Conservation (phyloP, 352 stramenopile genomes). For the Thalassiosira mediterranea region DNA sequence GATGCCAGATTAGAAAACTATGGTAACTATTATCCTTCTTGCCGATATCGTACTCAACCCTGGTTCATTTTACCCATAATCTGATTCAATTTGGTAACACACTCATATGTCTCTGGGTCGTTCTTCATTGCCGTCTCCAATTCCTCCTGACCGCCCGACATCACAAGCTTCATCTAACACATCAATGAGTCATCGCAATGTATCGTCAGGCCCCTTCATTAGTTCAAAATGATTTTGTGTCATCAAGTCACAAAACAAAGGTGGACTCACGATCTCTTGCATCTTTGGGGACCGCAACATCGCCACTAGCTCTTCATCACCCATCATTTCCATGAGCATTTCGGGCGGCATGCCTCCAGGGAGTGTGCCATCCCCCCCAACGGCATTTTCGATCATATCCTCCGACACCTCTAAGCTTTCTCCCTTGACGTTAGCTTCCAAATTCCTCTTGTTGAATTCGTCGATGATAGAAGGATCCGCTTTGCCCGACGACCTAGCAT, state of each 20-base stretch:
- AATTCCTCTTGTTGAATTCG: slow-evolving; percentile 60
- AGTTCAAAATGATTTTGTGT: no score
- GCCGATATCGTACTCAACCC: no score
- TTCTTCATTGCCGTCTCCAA: slow-evolving; percentile 57
- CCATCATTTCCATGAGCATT: slow-evolving; percentile 53
- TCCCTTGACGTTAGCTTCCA: slow-evolving; percentile 43
- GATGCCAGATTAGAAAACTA: no score
- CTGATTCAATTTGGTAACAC: slow-evolving; percentile 54
- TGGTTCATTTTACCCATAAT: slow-evolving; percentile 52
- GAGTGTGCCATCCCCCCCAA: slow-evolving; percentile 58
- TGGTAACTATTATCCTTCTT: no score
- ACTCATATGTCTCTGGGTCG: slow-evolving; percentile 59
- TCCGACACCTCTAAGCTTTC: slow-evolving; percentile 52
- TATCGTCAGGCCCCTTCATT: no score
- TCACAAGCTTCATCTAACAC: slow-evolving; percentile 69
- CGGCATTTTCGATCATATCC: slow-evolving; percentile 42
- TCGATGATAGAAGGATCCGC: slow-evolving; percentile 63
- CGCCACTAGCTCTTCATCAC: slow-evolving; percentile 56
- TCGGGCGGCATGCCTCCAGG: slow-evolving; percentile 60
- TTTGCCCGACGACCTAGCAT: slow-evolving; percentile 49
- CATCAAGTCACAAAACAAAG: no score
- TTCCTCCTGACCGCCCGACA: slow-evolving; percentile 54
- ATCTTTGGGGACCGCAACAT: slow-evolving; percentile 63
- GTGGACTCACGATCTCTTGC: no score
- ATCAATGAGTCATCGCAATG: no score